Base-by-base conservation (phyloP, 805 yeast species). In the Metschnikowia amazonensis region DNA sequence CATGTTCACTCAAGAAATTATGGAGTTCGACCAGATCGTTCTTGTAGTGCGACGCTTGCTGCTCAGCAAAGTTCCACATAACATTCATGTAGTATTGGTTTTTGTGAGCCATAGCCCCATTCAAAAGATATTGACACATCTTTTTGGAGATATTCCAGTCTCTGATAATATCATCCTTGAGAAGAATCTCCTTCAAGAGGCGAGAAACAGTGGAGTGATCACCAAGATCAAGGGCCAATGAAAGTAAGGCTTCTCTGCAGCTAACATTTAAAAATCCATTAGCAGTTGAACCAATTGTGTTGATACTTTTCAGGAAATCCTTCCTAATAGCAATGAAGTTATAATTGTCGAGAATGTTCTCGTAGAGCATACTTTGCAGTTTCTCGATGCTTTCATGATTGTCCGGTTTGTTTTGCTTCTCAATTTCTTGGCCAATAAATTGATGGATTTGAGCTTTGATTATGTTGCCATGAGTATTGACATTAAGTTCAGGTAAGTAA, bases 401-500 rank as follows among this genome's bases (percentile, higher is more conserved):
- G 28, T 16, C 14, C 13, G 21, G 34, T 28, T 43, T 20, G 11
- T 14, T 17, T 11, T 36, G 21, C 18, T 45, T 45, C 24, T 55
- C 60, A 6, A 38, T n/a, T 30, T 53, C 56, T 36, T 55, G 48
- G 2, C 27, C n/a, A 6, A 55, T 49, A 46, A 60, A 65, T 35
- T 53, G 47, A 14, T 50, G 25, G 9, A 63, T 52, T 32, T 62
- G 61, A 3, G 53, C 51, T 34, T 56, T 52, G 28, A 70, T 66
- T 55, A 70, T 50, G 5, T 58, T 59, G 48, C 65, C 65, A 48
- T 62, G 65, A 11, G 63, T 56, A 4, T 50, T 48, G 33, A 62
- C 60, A 3, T 66, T 54, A 17, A 65, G 47, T 42, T 71, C 75
- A 0, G 75, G 75, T 14, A 71, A 46, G 46, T 63, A 69, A 3